A percentile compares a stretch with the other conserved stretches of the same genome.
Evolutionary conservation across 2,329 filamentous ascomycete species (phyloP).

Genomic region (Coleophoma cylindrospora): DNA sequence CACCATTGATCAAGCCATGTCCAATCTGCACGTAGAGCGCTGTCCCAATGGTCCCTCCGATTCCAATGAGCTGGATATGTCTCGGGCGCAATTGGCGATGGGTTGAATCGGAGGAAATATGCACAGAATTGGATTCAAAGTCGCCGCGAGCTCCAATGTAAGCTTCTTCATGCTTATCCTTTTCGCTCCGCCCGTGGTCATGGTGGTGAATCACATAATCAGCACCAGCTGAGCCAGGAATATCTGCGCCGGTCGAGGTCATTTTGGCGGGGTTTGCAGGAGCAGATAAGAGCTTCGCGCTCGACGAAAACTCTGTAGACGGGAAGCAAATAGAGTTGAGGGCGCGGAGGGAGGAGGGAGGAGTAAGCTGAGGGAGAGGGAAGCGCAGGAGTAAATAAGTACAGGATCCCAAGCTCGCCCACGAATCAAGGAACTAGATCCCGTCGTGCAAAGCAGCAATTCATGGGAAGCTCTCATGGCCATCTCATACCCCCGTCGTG

Average conservation of each 20-base stretch:
- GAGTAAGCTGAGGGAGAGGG: neutral
- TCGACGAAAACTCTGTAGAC: too few relatives aligned
- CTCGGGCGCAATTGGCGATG: constrained; percentile 33
- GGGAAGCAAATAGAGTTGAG: neutral
- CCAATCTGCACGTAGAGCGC: constrained; percentile 50
- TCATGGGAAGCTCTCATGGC: neutral
- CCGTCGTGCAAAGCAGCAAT: neutral
- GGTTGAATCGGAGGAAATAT: constrained; percentile 17
- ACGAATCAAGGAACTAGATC: too few relatives aligned
- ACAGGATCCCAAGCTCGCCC: neutral
- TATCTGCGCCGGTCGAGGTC: neutral
- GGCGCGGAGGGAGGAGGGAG: neutral
- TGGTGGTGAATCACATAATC: neutral
- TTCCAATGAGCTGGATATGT: constrained; percentile 38
- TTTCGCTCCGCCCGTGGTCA: neutral
- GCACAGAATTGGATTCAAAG: constrained; percentile 6
- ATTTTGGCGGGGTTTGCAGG: neutral
- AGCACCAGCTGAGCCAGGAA: neutral
- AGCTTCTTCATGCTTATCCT: constrained; percentile 15
- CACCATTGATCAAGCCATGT: constrained; percentile 50
- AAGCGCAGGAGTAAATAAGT: neutral
- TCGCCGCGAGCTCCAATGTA: constrained; percentile 5
- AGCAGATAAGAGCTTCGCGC: neutral
- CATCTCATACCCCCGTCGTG: neutral
- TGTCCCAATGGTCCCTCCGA: constrained; percentile 61